Base-by-base conservation (phyloP, 306 rosid species). In the Mimosa pudica region DNA sequence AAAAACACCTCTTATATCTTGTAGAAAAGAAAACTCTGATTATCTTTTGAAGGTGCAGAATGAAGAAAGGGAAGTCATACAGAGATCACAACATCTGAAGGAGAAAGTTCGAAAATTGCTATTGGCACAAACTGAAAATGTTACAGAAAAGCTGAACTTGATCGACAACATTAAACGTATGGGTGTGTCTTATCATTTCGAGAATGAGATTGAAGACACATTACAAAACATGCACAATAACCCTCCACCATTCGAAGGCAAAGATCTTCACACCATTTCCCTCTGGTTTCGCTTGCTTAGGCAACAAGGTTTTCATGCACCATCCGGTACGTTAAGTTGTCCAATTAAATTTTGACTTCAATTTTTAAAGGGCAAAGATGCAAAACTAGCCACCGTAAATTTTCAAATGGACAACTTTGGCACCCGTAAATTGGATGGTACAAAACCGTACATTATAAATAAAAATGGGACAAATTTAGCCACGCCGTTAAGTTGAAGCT, bases 21-120 rank as follows among this genome's bases (percentile, higher is more conserved):
- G 5, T 11, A 49, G 5, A 49, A 49, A 47, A 12, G 52, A 11
- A 47, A 55, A 55, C 8, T 6, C 18, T 64, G 18, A 13, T 64
- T 64, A 33, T 11, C 35, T 65, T 65, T 65, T n/a, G 3, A 65
- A 0, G 24, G 20, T 65, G 11, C 71, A 65, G 71, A 65, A 65
- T 38, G 20, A 4, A 35, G 51, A n/a, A n/a, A 0, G 4, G 14
- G 72, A 67, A 17, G 45, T 41, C 51, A 14, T 2, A 42, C 7
- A 67, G 18, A 13, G 72, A 8, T 42, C 4, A 8, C 14, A 41
- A n/a, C 33, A 17, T 67, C 33, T 49, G 47, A 41, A 71, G 69
- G 49, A 70, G 35, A 73, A 71, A 57, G 17, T 74, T 24, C 14
- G 76, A 35, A 63, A 60, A 4, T 18, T 60, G 65, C 20, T 20